Base-by-base conservation (phyloP, 2,329 filamentous ascomycete genomes). In the Xylaria sp. region DNA sequence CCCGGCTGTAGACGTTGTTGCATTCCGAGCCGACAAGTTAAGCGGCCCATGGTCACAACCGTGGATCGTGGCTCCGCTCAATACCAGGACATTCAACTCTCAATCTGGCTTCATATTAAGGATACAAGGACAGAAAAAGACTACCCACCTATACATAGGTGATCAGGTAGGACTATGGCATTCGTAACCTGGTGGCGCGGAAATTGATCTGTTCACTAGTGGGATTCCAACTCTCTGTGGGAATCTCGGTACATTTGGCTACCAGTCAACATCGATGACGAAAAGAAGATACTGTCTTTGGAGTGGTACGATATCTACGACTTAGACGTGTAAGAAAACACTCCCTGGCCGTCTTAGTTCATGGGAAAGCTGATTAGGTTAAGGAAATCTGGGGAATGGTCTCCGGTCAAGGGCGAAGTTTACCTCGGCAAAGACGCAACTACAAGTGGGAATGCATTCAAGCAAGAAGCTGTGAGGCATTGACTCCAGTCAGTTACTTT, bases 191-290 rank as follows among this genome's bases (percentile, higher is more conserved):
- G 37, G 56, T 31, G 9, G 6, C 25, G 2, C 28, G 28, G 39
- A 67, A 20, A 37, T 28, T 67, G 15, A 51, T 55, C 4, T 50
- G 2, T 28, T 55, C 13, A 7, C 23, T 15, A 51, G 78, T 88
- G 86, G 86, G 86, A 88, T 67, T 83, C 81, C 0, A 87, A 87
- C 73, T 86, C 85, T 0, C 78, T 88, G 0, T 88, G 86, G 86
- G 86, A 88, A 69, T 85, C 82, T 65, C 80, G 86, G 6, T 87
- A 88, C 72, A 87, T 88, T 71, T 88, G 86, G 86, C 80, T 88
- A 0, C 86, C 86, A 0, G 78, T 88, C 7, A 78, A 81, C 0
- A 86, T 88, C 51, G 82, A 87, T 66, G 86, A 88, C 66, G 73
- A 81, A 0, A 84, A 84, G 74, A 87, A 87, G 69, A 82, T 81